phyloP scores from a whole-genome alignment of 148 eudicot species.

The Spergularia bocconei region DNA sequence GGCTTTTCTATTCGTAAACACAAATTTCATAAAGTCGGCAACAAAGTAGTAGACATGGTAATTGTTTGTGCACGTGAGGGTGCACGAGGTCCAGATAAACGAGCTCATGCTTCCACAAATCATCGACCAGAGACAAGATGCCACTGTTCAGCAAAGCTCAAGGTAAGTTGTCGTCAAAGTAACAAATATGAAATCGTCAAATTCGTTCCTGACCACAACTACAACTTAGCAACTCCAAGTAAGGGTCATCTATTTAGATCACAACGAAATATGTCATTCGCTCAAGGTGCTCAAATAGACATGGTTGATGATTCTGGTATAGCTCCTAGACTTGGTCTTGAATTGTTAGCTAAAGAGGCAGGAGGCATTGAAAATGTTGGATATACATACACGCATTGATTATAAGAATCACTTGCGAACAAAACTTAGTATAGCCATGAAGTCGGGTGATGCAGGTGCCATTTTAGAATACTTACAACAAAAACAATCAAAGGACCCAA shows the following conservation, averaged over 20 bases:
- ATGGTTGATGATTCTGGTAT: not conserved
- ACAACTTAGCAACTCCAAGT: not conserved
- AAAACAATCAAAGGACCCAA: no score
- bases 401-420: not conserved
- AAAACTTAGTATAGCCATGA: no score
- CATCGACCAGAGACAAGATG: conserved; percentile 16
- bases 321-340: not conserved
- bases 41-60: conserved; percentile 3
- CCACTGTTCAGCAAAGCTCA: not conserved
- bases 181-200: conserved; percentile 1
- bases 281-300: not conserved
- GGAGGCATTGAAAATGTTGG: not conserved
- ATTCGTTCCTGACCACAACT: conserved; percentile 1
- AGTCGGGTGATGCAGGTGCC: no score
- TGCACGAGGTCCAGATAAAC: conserved; percentile 11
- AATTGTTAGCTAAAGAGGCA: not conserved
- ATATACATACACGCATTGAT: not conserved
- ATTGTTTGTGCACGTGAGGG: conserved; percentile 19
- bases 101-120: not conserved
- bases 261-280: not conserved
- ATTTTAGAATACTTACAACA: no score
- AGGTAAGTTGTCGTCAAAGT: conserved; percentile 11
- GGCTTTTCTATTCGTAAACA: conserved; percentile 21
- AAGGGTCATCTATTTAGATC: not conserved
- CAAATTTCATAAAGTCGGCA: not conserved